Conservation (phyloP, 2,329 filamentous ascomycete genomes). For the Sporothrix euskadiensis region DNA sequence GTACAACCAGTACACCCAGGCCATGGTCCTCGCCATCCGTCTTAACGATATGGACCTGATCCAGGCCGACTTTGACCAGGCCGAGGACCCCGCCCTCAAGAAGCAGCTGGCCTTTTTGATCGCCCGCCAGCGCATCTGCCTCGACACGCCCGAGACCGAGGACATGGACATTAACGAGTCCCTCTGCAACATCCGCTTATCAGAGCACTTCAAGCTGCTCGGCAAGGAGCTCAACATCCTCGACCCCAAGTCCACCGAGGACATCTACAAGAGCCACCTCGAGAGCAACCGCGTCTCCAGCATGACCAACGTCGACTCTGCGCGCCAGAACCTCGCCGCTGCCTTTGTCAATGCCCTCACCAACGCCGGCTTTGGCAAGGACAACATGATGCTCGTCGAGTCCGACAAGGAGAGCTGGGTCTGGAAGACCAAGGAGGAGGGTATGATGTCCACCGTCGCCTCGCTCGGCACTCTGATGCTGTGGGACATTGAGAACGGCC, state of each 20-base stretch:
- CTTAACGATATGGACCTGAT: constrained; percentile 87
- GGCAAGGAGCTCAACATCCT: constrained; percentile 96
- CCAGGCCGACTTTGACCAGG: constrained; percentile 73
- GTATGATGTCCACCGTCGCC: constrained; percentile 94
- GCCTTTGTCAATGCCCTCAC: constrained; percentile 97
- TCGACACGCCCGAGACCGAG: constrained; percentile 53
- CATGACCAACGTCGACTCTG: constrained; percentile 92
- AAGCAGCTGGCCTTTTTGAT: constrained; percentile 94
- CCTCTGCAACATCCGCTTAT: constrained; percentile 81
- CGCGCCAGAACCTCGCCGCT: constrained; percentile 90
- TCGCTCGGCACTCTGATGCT: constrained; percentile 88
- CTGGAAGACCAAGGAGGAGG: constrained; percentile 98
- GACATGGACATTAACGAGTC: constrained; percentile 81
- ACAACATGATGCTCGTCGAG: constrained; percentile 96
- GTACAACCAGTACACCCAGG: constrained; percentile 90
- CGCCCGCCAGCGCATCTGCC: constrained; percentile 83
- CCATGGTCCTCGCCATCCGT: constrained; percentile 90
- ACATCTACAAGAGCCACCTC: constrained; percentile 98
- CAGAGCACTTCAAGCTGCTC: constrained; percentile 89
- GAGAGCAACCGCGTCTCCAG: constrained; percentile 92
- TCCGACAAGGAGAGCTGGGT: constrained; percentile 92
- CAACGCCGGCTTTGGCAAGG: constrained; percentile 90
- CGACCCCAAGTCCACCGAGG: constrained; percentile 94
- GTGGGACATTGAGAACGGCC: constrained; percentile 89
- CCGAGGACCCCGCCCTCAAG: constrained; percentile 77